Percentiles rank a stretch among this genome's conserved stretches.
These are phyloP conservation scores for Xylariaceae sp. DNA, from an alignment of 2,329 filamentous ascomycete genomes.

Conservation along the genomic window DNA sequence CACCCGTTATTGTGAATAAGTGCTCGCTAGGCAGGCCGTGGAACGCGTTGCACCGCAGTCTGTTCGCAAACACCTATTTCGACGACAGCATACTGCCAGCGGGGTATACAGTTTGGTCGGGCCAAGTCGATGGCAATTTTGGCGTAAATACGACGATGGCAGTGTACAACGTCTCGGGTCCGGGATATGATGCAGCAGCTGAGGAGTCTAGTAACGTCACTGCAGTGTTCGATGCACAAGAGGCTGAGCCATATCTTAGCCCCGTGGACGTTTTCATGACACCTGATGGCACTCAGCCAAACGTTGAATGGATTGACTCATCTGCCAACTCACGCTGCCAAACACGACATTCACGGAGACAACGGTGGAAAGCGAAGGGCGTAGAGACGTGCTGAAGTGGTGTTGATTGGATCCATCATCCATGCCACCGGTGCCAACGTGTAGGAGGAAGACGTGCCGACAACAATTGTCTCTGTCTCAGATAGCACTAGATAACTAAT, in stretches of 20 bases:
- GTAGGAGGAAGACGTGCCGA: neutral
- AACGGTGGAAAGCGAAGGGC: neutral
- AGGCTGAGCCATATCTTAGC: conserved; percentile 15
- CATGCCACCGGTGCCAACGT: neutral
- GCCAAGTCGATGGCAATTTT: conserved; percentile 12
- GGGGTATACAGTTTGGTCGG: conserved; percentile 54
- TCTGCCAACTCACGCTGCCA: neutral
- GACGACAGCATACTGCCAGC: conserved; percentile 49
- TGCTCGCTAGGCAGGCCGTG: conserved; percentile 61
- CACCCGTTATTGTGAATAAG: conserved; percentile 33
- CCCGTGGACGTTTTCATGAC: conserved; percentile 22
- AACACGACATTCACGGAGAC: too few species aligned
- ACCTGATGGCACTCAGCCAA: conserved; percentile 15
- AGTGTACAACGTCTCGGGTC: conserved; percentile 18
- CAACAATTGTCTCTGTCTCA: neutral
- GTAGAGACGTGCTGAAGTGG: neutral
- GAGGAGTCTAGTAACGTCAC: conserved; percentile 19
- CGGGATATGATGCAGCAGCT: conserved; percentile 18
- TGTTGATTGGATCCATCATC: neutral
- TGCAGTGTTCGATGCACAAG: conserved; percentile 8
- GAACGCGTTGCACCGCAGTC: conserved; percentile 54
- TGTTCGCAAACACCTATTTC: conserved; percentile 53
- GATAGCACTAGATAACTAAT: neutral
- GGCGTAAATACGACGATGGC: conserved; percentile 19
- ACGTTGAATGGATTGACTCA: conserved; percentile 20